Base-by-base conservation (phyloP, 148 eudicot genomes). In the Cornus florida region DNA sequence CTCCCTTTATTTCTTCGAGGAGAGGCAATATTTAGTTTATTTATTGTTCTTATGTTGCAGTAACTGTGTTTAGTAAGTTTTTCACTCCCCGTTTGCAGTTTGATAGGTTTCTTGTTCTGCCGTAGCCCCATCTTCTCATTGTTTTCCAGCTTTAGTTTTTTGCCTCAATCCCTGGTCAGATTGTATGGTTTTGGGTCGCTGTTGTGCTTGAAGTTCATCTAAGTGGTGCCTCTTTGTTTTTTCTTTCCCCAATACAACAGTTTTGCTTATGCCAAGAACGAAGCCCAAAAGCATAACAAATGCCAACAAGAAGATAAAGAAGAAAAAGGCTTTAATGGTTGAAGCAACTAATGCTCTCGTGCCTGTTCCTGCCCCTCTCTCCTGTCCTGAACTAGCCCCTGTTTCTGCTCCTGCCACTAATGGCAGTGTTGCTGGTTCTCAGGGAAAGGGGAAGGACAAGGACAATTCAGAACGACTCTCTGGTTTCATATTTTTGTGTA, bases 401-500 rank as follows among this genome's bases (percentile, higher is more conserved):
- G 16, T 69, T 43, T n/a, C 72, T 67, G 60, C 79, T 76, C 79
- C 64, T 48, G 72, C 48, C 60, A 6, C 32, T 77, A 70, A 35
- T 35, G 68, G 50, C 16, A 70, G 67, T 70, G 19, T 67, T 35
- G 67, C 74, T 35, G 74, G 35, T 7, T 22, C 48, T 5, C 7
- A 32, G 76, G 75, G 56, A 62, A 65, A 23, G 60, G 69, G 64
- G 43, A 35, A 50, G 41, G 35, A n/a, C 20, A 22, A 22, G 67
- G 50, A 80, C 31, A 70, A 60, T 19, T 65, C 11, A 56, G 71
- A 64, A 38, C 56, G 38, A 9, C 28, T 46, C 41, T 76, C 83
- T 78, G 88, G 88, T 12, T 86, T 76, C 80, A 87, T 91, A 77
- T 91, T 91, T 83, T 87, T 87, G 89, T 91, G 94, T 70, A 89